Evolutionary conservation across 495 filamentous ascomycete species (phyloP).

Genomic region (Neurospora africana): DNA sequence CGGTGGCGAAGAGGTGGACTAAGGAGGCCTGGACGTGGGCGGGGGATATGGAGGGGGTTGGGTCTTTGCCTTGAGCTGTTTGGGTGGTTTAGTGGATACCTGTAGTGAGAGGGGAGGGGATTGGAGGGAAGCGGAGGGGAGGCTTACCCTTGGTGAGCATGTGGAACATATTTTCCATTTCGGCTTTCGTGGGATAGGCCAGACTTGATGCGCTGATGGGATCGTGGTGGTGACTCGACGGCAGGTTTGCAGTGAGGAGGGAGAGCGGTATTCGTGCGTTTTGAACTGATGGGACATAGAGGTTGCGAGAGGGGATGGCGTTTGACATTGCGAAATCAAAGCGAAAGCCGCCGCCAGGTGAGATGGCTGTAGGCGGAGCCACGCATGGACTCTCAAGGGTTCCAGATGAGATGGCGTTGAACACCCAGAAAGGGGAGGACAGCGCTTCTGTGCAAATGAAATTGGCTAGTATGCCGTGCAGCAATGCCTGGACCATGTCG

Average conservation of each 20-base stretch:
- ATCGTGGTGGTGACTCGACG: too few relatives aligned
- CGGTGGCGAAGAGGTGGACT: slow-evolving; percentile 6
- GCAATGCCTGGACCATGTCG: neutral
- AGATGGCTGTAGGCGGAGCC: neutral
- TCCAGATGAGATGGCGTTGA: slow-evolving; percentile 1
- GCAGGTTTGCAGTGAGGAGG: too few relatives aligned
- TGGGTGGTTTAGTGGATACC: too few relatives aligned
- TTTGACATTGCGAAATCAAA: neutral
- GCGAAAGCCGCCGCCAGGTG: neutral
- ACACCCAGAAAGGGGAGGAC: slow-evolving; percentile 8
- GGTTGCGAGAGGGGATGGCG: neutral
- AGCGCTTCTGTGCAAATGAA: slow-evolving; percentile 5
- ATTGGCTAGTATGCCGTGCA: slow-evolving; percentile 7
- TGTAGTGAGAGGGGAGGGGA: too few relatives aligned
- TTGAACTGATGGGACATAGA: neutral
- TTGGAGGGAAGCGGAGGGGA: too few relatives aligned
- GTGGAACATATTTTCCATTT: slow-evolving; percentile 9
- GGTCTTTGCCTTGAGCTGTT: too few relatives aligned
- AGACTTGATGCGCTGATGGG: neutral
- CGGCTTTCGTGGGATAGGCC: neutral
- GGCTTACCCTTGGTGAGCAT: slow-evolving; percentile 6
- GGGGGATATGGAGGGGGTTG: too few relatives aligned
- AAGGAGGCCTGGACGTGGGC: too few relatives aligned
- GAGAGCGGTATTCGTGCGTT: too few relatives aligned
- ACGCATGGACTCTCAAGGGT: neutral